Conservation (phyloP, 352 stramenopile species). For the Lagenidium giganteum region DNA sequence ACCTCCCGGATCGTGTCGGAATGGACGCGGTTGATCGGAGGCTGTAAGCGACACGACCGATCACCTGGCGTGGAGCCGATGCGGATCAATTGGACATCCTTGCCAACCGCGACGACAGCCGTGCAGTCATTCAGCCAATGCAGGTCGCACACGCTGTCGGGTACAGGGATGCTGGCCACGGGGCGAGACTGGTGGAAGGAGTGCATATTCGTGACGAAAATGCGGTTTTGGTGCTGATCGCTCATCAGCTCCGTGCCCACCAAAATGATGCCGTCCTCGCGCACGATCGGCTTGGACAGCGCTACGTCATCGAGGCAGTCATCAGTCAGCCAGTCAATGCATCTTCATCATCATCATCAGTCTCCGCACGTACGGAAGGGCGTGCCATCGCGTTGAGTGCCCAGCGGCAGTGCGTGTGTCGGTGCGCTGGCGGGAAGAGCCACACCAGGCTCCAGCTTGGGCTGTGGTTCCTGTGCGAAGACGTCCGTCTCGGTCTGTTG, state of each 20-base stretch:
- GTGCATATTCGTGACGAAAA: slow-evolving; percentile 60
- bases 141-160: slow-evolving; percentile 66
- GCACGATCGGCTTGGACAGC: slow-evolving; percentile 70
- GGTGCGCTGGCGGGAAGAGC: too few relatives aligned
- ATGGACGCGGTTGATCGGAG: slow-evolving; percentile 54
- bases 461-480: too few relatives aligned
- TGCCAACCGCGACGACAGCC: slow-evolving; percentile 58
- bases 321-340: too few relatives aligned
- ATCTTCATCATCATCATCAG: background rate
- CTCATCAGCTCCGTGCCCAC: slow-evolving; percentile 49
- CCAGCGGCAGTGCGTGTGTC: slow-evolving; percentile 6
- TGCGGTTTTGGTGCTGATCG: slow-evolving; percentile 42
- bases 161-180: slow-evolving; percentile 27
- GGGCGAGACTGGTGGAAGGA: slow-evolving; percentile 13
- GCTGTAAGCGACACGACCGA: slow-evolving; percentile 27
- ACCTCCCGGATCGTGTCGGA: slow-evolving; percentile 72
- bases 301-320: slow-evolving; percentile 26
- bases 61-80: slow-evolving; percentile 16
- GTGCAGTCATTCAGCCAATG: slow-evolving; percentile 46
- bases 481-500: too few relatives aligned
- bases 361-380: slow-evolving; percentile 11
- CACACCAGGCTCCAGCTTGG: too few relatives aligned
- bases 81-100: slow-evolving; percentile 62
- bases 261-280: slow-evolving; percentile 65
- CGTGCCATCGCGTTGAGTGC: slow-evolving; percentile 5